Percentiles rank a stretch among this genome's conserved stretches.
Evolutionary conservation across 1,284 basidiomycete genomes (phyloP).

Genomic region (Taiwanofungus camphoratus): DNA sequence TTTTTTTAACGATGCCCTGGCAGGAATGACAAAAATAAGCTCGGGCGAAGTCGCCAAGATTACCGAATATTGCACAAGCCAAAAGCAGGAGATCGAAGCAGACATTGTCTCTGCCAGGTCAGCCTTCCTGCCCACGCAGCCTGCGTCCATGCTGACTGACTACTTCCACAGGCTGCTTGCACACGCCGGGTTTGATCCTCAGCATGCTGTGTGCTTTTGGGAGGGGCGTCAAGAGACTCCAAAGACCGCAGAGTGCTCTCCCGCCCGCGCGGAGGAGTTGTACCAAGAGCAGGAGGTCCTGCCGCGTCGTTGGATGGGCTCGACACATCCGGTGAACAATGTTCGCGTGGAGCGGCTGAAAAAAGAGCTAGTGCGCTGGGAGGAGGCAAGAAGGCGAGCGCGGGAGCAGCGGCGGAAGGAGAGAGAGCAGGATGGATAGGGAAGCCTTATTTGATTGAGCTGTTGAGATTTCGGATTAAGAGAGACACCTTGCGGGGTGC

Average conservation of each 20-base stretch:
- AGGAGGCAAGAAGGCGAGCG: constrained; percentile 35
- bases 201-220: constrained; percentile 71
- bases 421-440: too few relatives aligned
- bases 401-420: constrained; percentile 9
- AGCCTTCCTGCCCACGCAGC: constrained; percentile 20
- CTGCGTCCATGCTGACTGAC: too few relatives aligned
- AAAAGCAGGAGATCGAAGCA: constrained; percentile 81
- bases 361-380: constrained; percentile 65
- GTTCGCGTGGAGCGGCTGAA: constrained; percentile 52
- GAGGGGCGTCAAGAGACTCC: constrained; percentile 39
- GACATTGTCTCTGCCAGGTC: constrained; percentile 82
- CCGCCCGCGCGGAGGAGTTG: constrained; percentile 19
- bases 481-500: too few relatives aligned
- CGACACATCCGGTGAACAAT: constrained; percentile 58
- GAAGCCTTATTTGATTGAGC: too few relatives aligned
- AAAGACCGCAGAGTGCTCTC: constrained; percentile 35
- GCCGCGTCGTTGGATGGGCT: constrained; percentile 30
- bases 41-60: constrained; percentile 68
- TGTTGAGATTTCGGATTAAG: too few relatives aligned
- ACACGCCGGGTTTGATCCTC: constrained; percentile 81
- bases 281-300: constrained; percentile 10
- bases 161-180: constrained; percentile 63
- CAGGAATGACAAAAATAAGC: constrained; percentile 69
- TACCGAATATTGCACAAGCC: constrained; percentile 66
- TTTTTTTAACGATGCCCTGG: constrained; percentile 87